phyloP scores from a whole-genome alignment of 108 stramenopile genomes.

The Conticribra guillardii region DNA sequence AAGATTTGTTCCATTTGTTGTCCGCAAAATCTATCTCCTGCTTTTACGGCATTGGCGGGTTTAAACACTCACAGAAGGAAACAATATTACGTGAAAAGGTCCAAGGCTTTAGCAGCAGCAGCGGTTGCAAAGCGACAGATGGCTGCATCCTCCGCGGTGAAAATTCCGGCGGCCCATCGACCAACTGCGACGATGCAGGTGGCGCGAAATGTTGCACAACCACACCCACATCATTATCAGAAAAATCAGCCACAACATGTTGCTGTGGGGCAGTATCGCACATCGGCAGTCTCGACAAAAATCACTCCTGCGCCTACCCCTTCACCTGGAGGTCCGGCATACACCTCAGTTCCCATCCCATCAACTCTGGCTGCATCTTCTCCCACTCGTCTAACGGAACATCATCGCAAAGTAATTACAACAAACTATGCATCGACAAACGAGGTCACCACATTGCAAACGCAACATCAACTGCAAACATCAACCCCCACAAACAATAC shows the following conservation, averaged over 20 bases:
- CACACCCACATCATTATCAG: neutral
- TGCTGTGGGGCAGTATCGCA: neutral
- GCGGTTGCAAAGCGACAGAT: neutral
- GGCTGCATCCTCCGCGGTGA: neutral
- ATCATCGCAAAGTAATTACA: too few species aligned
- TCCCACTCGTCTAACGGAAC: too few species aligned
- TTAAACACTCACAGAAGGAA: constrained; percentile 67
- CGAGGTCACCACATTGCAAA: too few species aligned
- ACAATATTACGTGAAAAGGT: constrained; percentile 51
- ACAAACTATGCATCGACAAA: too few species aligned
- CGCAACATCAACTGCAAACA: too few species aligned
- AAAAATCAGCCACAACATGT: neutral
- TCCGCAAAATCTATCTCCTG: constrained; percentile 53
- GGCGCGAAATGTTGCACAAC: neutral
- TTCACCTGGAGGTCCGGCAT: neutral
- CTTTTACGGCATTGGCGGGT: constrained; percentile 58
- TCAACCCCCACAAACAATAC: neutral
- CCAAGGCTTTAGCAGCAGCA: constrained; percentile 21
- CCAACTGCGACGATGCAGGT: neutral
- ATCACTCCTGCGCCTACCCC: neutral
- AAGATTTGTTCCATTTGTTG: constrained; percentile 67
- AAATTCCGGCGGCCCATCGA: neutral
- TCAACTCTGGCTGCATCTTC: neutral
- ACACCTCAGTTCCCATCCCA: neutral
- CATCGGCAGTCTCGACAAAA: neutral